These are phyloP conservation scores for Chalara sp. DNA, from an alignment of 2,329 filamentous ascomycete genomes.

Conservation along the genomic window DNA sequence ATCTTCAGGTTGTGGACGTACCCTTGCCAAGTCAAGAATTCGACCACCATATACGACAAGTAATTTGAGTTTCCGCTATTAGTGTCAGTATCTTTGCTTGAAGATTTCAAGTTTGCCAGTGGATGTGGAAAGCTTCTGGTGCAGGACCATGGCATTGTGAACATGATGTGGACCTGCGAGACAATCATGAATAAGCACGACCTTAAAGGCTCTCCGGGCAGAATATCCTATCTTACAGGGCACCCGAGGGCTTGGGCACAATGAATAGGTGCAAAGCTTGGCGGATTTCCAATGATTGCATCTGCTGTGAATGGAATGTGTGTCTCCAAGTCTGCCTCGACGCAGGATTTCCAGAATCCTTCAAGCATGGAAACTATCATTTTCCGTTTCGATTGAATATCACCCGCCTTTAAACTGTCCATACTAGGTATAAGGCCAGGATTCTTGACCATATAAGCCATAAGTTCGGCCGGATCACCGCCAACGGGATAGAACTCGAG, in stretches of 20 bases:
- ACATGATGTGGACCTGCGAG: slow-evolving; percentile 51
- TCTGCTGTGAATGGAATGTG: slow-evolving; percentile 19
- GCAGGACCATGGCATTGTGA: slow-evolving; percentile 51
- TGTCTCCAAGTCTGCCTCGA: slow-evolving; percentile 41
- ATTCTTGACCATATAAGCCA: slow-evolving; percentile 91
- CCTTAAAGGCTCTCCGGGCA: no score
- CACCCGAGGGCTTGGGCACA: slow-evolving; percentile 53
- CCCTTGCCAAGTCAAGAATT: slow-evolving; percentile 78
- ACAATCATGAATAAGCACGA: no score
- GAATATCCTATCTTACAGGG: slow-evolving; percentile 24
- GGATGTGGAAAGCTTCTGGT: neutral
- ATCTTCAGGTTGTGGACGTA: neutral
- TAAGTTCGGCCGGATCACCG: slow-evolving; percentile 64
- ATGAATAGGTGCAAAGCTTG: slow-evolving; percentile 40
- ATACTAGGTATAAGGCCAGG: slow-evolving; percentile 76
- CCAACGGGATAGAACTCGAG: slow-evolving; percentile 55
- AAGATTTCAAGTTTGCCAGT: slow-evolving; percentile 53
- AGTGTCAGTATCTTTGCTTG: slow-evolving; percentile 55
- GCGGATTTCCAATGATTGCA: slow-evolving; percentile 21
- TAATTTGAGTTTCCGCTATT: slow-evolving; percentile 51
- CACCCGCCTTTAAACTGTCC: slow-evolving; percentile 64
- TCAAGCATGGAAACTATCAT: slow-evolving; percentile 70
- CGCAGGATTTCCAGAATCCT: slow-evolving; percentile 79
- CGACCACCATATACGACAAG: slow-evolving; percentile 69
- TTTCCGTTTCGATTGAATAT: slow-evolving; percentile 63